Base-by-base conservation (phyloP, 495 filamentous ascomycete species). In the Talaromyces proteolyticus region DNA sequence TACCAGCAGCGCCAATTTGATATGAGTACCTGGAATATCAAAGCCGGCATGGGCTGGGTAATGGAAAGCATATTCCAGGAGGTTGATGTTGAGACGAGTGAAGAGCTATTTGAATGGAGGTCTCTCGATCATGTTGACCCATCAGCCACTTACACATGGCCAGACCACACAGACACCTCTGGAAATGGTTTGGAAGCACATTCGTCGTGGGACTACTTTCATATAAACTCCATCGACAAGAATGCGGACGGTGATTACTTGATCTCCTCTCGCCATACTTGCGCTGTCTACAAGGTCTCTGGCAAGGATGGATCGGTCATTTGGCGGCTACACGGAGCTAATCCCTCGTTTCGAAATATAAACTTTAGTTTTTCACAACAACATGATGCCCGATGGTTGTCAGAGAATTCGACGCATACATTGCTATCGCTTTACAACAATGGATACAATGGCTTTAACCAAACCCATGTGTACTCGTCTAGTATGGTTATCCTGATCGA, bases 181-280 rank as follows among this genome's bases (percentile, higher is more conserved):
- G 67, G 74, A 25, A 66, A 71, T 19, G 68, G 68, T 43, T 55
- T 73, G 57, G 55, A 65, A 40, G 60, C 67, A 38, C 58, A 56
- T 49, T 59, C 75, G 51, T 73, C 80, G 4, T 83, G 78, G 76
- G 78, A 85, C 60, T 83, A 80, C 61, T 83, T 83, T 65, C 79
- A 82, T 62, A 79, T 85, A 63, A 82, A 84, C 60, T 80, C 77
- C 18, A 69, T 85, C 46, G 80, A 83, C 57, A 82, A 81, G 60
- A 75, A 80, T 57, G 37, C 41, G 0, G 70, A 74, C 4, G 79
- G 80, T 6, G 75, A 82, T 59, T 85, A 82, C 55, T 56, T 85
- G 37, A 74, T 85, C 24, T 84, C 80, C 2, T 77, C 77, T 7
- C 77, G 81, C 4, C 76, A 84, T 55, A 75, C 74, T 1, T 76